Evolutionary conservation across 768 basidiomycete genomes (phyloP).

Genomic region (Heimioporus sp.): DNA sequence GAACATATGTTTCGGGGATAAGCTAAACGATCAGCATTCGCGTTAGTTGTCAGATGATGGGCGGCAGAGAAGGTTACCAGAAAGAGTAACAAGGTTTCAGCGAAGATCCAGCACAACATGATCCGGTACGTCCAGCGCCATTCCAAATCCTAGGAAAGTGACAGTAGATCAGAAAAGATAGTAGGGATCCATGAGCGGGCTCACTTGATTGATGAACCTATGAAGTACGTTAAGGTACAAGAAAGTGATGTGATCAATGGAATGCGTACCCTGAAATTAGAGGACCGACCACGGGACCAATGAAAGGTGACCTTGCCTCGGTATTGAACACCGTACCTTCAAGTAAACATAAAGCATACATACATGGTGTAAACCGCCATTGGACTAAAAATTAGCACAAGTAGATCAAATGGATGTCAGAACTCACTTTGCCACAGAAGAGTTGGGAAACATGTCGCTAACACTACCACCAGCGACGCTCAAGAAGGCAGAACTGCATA

Average conservation of each 20-base stretch:
- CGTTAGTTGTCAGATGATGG: not conserved
- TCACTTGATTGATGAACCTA: slow-evolving; percentile 70
- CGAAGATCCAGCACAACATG: slow-evolving; percentile 65
- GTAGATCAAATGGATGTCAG: not conserved
- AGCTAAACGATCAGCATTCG: slow-evolving; percentile 36
- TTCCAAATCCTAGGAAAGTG: slow-evolving; percentile 40
- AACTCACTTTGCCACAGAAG: slow-evolving; percentile 57
- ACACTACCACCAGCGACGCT: slow-evolving; percentile 62
- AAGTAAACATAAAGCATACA: not conserved
- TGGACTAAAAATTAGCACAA: slow-evolving; percentile 35
- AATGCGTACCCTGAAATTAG: slow-evolving; percentile 54
- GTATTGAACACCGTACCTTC: not conserved
- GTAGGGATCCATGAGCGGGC: slow-evolving; percentile 2
- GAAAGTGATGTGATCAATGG: not conserved
- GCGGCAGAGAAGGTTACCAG: slow-evolving; percentile 32
- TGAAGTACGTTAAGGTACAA: not conserved
- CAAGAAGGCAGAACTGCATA: slow-evolving; percentile 55
- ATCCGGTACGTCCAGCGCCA: slow-evolving; percentile 83
- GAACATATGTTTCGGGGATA: slow-evolving; percentile 71
- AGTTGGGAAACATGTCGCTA: slow-evolving; percentile 54
- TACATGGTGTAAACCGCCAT: slow-evolving; percentile 54
- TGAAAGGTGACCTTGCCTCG: slow-evolving; percentile 44
- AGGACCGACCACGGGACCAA: slow-evolving; percentile 56
- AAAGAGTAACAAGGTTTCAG: slow-evolving; percentile 49
- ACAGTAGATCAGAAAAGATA: slow-evolving; percentile 1